Conservation (phyloP, 2,329 filamentous ascomycete species). For the Neofusicoccum ribis region DNA sequence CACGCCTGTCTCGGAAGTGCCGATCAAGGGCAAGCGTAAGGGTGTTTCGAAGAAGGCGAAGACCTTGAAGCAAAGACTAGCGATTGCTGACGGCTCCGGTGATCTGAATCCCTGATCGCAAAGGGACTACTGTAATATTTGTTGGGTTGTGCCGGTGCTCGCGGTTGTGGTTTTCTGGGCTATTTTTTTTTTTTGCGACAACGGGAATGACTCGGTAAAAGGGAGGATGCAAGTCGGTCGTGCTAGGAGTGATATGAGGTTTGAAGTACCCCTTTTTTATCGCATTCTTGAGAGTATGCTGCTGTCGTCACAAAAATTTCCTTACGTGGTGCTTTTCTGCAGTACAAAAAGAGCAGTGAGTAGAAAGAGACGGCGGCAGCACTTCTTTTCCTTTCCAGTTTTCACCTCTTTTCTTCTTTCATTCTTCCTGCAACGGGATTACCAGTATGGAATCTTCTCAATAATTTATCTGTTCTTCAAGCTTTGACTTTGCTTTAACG, state of each 20-base stretch:
- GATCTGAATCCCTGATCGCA: constrained; percentile 8
- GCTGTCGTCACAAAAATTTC: not conserved
- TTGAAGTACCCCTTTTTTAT: not conserved
- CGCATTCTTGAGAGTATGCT: not conserved
- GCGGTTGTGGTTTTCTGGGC: not conserved
- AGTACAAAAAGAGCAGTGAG: not conserved
- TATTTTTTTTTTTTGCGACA: not conserved
- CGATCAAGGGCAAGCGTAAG: constrained; percentile 57
- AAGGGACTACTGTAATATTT: not conserved
- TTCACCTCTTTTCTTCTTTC: too few relatives aligned
- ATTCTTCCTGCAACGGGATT: too few relatives aligned
- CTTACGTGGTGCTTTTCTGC: not conserved
- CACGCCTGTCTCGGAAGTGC: constrained; percentile 64
- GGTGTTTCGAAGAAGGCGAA: constrained; percentile 54
- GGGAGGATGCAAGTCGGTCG: not conserved
- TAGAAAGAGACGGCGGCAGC: not conserved
- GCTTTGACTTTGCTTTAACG: too few relatives aligned
- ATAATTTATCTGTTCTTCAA: too few relatives aligned
- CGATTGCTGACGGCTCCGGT: constrained; percentile 46
- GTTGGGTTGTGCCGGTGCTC: not conserved
- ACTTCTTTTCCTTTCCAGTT: too few relatives aligned
- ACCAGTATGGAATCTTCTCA: too few relatives aligned
- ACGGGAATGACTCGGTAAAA: not conserved
- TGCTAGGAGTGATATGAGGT: not conserved
- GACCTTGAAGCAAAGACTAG: constrained; percentile 51